A percentile compares a stretch with the other conserved stretches of the same genome.
phyloP scores from a whole-genome alignment of 1,284 basidiomycete species.

The Ganoderma sinense region DNA sequence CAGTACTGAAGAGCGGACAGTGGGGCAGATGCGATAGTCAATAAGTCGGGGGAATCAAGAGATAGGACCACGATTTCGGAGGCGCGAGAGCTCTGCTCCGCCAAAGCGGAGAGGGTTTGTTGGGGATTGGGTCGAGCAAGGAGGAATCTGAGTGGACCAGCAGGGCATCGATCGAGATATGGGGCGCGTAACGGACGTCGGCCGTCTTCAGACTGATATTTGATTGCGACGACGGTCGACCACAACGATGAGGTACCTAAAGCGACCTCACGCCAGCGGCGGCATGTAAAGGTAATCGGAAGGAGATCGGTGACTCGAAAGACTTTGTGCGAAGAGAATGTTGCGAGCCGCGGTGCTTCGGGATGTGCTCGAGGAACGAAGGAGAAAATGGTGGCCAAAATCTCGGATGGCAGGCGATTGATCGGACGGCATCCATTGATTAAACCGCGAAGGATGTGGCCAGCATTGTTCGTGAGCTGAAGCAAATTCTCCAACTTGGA shows the following conservation, averaged over 20 bases:
- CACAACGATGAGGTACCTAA: neutral
- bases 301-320: neutral
- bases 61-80: neutral
- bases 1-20: neutral
- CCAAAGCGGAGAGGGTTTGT: neutral
- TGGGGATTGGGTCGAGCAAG: neutral
- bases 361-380: neutral
- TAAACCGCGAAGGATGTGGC: neutral
- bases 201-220: neutral
- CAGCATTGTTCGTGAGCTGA: neutral
- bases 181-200: neutral
- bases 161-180: neutral
- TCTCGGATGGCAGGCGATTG: neutral
- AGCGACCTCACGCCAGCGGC: constrained; percentile 1
- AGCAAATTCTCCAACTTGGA: neutral
- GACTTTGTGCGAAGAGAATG: neutral
- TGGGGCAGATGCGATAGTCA: neutral
- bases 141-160: neutral
- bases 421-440: neutral
- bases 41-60: neutral
- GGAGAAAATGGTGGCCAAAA: constrained; percentile 1
- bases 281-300: neutral
- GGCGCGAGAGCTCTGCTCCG: neutral
- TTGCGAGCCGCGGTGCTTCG: neutral
- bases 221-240: neutral